A percentile compares a stretch with the other conserved stretches of the same genome.
phyloP scores from a whole-genome alignment of 148 eudicot species.

The Heliamphora exappendiculata region DNA sequence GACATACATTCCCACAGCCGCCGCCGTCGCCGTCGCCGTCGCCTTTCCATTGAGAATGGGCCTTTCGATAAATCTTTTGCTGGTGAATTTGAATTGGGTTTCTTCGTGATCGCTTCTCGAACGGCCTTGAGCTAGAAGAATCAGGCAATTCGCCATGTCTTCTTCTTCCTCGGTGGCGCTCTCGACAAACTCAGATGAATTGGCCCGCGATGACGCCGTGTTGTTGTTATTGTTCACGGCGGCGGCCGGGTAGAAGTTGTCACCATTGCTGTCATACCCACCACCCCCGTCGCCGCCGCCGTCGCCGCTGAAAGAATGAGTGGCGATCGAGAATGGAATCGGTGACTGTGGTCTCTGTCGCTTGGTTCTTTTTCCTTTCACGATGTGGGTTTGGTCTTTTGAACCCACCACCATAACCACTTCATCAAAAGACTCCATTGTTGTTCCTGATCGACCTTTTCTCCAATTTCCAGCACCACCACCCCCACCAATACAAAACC shows the following conservation, averaged over 20 bases:
- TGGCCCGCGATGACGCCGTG: slow-evolving; percentile 5
- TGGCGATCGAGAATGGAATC: slow-evolving; percentile 28
- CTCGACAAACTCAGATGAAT: background rate
- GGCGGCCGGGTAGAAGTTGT: background rate
- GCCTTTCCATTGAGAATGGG: too few species aligned
- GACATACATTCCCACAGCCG: slow-evolving; percentile 31
- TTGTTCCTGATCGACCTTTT: background rate
- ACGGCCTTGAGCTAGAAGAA: slow-evolving; percentile 45
- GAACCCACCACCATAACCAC: slow-evolving; percentile 3
- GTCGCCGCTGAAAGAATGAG: slow-evolving; percentile 7
- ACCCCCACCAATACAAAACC: slow-evolving; percentile 1
- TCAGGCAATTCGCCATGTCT: slow-evolving; percentile 44
- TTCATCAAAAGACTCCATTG: too few species aligned
- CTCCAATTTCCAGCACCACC: background rate
- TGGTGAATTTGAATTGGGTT: slow-evolving; percentile 15
- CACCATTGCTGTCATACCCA: slow-evolving; percentile 14
- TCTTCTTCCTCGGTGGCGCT: slow-evolving; percentile 38
- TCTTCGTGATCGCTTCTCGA: background rate
- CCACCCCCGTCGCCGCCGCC: background rate
- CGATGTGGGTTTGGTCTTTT: slow-evolving; percentile 17
- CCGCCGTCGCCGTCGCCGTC: background rate
- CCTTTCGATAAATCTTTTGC: slow-evolving; percentile 26
- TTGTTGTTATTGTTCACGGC: background rate
- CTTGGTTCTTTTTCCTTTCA: slow-evolving; percentile 54
- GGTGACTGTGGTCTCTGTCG: slow-evolving; percentile 52